These are phyloP conservation scores for Coniella vitis DNA, from an alignment of 2,329 filamentous ascomycete species.

Conservation along the genomic window DNA sequence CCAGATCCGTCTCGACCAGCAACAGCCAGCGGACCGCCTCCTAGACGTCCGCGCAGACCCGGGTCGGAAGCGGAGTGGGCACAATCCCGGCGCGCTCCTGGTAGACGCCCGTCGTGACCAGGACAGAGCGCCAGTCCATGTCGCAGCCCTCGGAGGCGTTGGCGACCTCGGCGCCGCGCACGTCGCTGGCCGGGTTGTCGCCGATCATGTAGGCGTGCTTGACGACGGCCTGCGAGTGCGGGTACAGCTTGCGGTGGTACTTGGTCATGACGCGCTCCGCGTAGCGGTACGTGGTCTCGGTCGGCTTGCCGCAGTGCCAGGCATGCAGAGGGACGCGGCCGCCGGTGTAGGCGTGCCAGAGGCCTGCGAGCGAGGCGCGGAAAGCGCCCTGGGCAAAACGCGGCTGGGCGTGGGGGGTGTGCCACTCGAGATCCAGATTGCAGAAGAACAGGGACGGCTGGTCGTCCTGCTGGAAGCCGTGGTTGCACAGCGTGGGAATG, in stretches of 20 bases:
- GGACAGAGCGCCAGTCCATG: slow-evolving; percentile 55
- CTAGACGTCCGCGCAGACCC: slow-evolving; percentile 52
- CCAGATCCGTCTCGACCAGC: not conserved
- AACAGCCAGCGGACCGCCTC: slow-evolving; percentile 57
- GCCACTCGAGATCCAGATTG: slow-evolving; percentile 66
- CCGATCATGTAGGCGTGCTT: slow-evolving; percentile 68
- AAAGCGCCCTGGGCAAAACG: slow-evolving; percentile 67
- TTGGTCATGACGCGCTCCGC: slow-evolving; percentile 53
- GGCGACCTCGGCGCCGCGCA: slow-evolving; percentile 47
- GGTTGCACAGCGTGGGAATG: slow-evolving; percentile 23
- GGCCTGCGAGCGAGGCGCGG: slow-evolving; percentile 54
- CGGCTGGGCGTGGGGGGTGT: slow-evolving; percentile 57
- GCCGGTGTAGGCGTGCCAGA: slow-evolving; percentile 45
- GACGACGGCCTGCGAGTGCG: slow-evolving; percentile 18
- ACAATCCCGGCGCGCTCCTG: slow-evolving; percentile 29
- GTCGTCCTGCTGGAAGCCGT: slow-evolving; percentile 43
- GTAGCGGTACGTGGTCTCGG: slow-evolving; percentile 56
- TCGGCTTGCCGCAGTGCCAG: slow-evolving; percentile 60
- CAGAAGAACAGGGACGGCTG: slow-evolving; percentile 63
- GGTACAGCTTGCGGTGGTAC: slow-evolving; percentile 19
- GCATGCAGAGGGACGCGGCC: slow-evolving; percentile 42
- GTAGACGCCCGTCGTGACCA: slow-evolving; percentile 65
- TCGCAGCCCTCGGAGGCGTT: slow-evolving; percentile 29
- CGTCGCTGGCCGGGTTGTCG: slow-evolving; percentile 61
- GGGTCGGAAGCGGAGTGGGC: slow-evolving; percentile 38